Base-by-base conservation (phyloP, 2,329 filamentous ascomycete species). In the Ophiocordyceps camponoti-leonardi region DNA sequence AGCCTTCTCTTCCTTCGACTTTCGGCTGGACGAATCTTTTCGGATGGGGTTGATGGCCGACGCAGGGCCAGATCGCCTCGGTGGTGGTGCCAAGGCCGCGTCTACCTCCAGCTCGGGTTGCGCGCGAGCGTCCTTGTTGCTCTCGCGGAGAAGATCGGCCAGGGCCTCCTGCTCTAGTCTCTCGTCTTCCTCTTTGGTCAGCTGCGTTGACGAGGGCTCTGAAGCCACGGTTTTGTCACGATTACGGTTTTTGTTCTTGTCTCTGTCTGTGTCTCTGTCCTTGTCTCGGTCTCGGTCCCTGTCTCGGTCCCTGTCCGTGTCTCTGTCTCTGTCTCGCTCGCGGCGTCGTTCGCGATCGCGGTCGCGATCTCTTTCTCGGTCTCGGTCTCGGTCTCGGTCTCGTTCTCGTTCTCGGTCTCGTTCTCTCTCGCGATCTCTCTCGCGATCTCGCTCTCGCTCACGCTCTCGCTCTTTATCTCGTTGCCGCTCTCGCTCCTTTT, bases 21-120 rank as follows among this genome's bases (percentile, higher is more conserved):
- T 60, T 35, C 52, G 55, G 12, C 69, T 71, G 6, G 67, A 58
- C 3, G 68, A 65, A 16, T 71, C 67, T 44, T 61, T 59, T 40
- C 61, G 58, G 44, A 77, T 72, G 2, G 75, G 75, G 46, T 75
- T 68, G 47, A 79, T 79, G 28, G 75, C 75, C 19, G 75, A 79
- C 5, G 69, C 69, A 1, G 73, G 73, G 3, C 58, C 62, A 56
- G 69, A 43, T 62, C 71, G 65, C 57, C 66, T 62, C 2, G 73
- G 75, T 1, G 75, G 75, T 3, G 75, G 75, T 2, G 67, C 69
- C 23, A 79, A 60, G 14, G 70, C 67, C 44, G 71, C 65, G 48
- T 78, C 75, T 37, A 77, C 62, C 50, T 79, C 75, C 42, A 75
- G 54, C 52, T 77, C 75, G 8, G 67, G 69, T 46, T 70, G 66